Conservation (phyloP, 2,329 filamentous ascomycete species). For the Orbilia ellipsospora region DNA sequence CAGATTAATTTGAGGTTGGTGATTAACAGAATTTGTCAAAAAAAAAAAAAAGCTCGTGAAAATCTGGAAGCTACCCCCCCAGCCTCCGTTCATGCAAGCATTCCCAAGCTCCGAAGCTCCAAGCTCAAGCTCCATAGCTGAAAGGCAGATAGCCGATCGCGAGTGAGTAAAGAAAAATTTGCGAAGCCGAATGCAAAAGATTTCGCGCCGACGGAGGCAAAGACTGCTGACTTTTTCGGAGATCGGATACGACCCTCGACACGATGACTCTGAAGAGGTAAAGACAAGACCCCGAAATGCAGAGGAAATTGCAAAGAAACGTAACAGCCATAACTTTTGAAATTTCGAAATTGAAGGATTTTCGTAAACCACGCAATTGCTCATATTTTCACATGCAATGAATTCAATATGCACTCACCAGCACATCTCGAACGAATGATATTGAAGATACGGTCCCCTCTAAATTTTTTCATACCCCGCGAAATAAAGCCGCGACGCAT, state of each 20-base stretch:
- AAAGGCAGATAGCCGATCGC: slow-evolving; percentile 1
- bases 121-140: background rate
- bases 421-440: slow-evolving; percentile 83
- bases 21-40: background rate
- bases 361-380: no score
- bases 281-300: background rate
- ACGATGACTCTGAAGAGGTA: slow-evolving; percentile 8
- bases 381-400: no score
- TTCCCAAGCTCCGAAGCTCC: slow-evolving; percentile 14
- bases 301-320: slow-evolving; percentile 14
- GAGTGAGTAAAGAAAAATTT: background rate
- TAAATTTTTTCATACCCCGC: slow-evolving; percentile 61
- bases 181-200: background rate
- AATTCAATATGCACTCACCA: slow-evolving; percentile 70
- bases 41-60: slow-evolving; percentile 25
- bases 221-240: background rate
- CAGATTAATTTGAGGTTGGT: no score
- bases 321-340: background rate
- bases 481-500: slow-evolving; percentile 57
- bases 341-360: no score
- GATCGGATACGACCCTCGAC: background rate
- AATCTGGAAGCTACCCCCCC: slow-evolving; percentile 1
- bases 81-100: slow-evolving; percentile 23
- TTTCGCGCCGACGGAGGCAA: slow-evolving; percentile 1
- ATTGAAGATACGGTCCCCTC: slow-evolving; percentile 86